Percentiles rank a stretch among this genome's conserved stretches.
phyloP scores from a whole-genome alignment of 495 filamentous ascomycete species.

The Penicillium pulvis region DNA sequence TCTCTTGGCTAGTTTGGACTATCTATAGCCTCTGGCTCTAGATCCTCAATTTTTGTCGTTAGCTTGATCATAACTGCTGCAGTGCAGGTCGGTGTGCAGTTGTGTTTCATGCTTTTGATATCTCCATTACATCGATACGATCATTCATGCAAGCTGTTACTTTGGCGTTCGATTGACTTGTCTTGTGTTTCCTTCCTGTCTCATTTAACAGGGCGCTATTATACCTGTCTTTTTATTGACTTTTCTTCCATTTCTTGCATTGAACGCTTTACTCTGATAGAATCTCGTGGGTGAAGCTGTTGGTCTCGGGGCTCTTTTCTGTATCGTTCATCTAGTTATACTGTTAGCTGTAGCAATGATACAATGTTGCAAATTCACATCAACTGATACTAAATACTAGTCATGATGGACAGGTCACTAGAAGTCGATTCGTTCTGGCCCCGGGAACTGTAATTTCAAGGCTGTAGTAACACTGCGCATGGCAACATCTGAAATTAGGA shows the following conservation, averaged over 20 bases:
- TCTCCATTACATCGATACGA: background rate
- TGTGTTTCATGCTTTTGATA: background rate
- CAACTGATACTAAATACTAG: background rate
- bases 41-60: background rate
- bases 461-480: no score
- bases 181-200: background rate
- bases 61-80: background rate
- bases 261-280: background rate
- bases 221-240: background rate
- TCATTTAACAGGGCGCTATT: background rate
- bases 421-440: no score
- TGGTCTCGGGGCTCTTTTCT: background rate
- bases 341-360: background rate
- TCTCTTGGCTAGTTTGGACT: background rate
- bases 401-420: no score
- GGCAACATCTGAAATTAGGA: no score
- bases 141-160: background rate
- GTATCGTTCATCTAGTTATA: background rate
- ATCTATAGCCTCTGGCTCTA: background rate
- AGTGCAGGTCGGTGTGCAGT: constrained; percentile 2
- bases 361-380: background rate
- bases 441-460: no score
- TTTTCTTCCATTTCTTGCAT: background rate
- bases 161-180: background rate
- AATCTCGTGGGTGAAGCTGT: background rate